Evolutionary conservation across 805 yeast species (phyloP), one percentile per base, ranked within the genome.

Genomic region (Myxozyma sirexii): DNA sequence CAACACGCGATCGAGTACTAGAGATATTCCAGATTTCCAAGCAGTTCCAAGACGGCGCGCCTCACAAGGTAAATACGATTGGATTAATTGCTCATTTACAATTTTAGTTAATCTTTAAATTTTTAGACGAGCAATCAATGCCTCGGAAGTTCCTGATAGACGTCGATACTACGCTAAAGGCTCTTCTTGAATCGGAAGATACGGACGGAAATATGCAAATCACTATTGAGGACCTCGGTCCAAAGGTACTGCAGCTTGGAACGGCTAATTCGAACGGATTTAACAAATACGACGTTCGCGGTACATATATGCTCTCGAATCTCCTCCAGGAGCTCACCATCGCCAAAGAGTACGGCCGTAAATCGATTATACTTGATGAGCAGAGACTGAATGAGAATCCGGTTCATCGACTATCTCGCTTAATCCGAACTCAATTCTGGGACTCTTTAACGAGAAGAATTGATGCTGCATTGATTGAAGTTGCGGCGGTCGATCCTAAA

Each of bases 291-390:
- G 88, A 86, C 61, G 80, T 91, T 57, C 77, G 96, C 60, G 97
- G 97, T 2, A 91, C 97, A 0, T 91, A 91, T 70, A 88, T 88
- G 92, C 75, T 91, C 50, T 86, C 94, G 0, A 92, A 92, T 72
- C 74, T 92, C 41, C 78, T 91, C 57, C 97, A 91, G 75, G 97
- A 91, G 73, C 78, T 91, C 65, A 90, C 97, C 0, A 84, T 90
- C 62, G 97, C 97, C 13, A 84, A 88, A 70, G 77, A 87, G 57
- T 82, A 85, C 71, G 96, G 96, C 7, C 80, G 93, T 63, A 84
- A 83, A 63, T 87, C 84, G 69, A 84, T 90, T 79, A 78, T 88
- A 51, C 74, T 91, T 60, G 97, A 90, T 72, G 97, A 91, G 71
- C 87, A 85, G 7, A 75, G 96, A 62, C 79, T 92, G 59, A 87